phyloP scores from a whole-genome alignment of 345 rosid genomes.

The Eucalyptus guilfoylei region DNA sequence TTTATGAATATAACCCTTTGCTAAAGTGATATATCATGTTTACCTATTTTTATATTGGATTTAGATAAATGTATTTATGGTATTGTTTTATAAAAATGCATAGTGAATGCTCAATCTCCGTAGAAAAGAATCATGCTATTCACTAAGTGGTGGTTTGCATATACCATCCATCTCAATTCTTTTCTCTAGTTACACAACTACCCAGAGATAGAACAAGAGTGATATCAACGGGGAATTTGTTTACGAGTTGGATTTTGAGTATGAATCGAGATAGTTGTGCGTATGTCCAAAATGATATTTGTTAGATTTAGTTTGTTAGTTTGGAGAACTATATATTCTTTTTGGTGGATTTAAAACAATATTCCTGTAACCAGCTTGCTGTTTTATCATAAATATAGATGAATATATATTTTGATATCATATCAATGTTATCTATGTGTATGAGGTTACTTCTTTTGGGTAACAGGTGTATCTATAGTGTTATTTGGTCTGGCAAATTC shows the following conservation, averaged over 20 bases:
- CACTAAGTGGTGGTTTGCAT: not conserved
- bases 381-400: not conserved
- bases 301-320: not conserved
- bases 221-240: not conserved
- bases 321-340: not conserved
- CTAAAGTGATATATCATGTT: not conserved
- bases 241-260: not conserved
- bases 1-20: too few species aligned
- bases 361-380: not conserved
- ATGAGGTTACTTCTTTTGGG: not conserved
- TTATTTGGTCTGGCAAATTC: not conserved
- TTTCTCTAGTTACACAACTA: not conserved
- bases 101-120: accelerated
- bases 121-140: too few species aligned
- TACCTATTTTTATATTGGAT: not conserved
- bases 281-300: not conserved
- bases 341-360: not conserved
- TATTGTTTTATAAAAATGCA: too few species aligned
- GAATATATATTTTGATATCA: not conserved
- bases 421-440: not conserved
- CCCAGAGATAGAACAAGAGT: not conserved
- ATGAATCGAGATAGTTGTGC: not conserved
- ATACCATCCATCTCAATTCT: not conserved
- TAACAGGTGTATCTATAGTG: not conserved
- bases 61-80: not conserved